Conservation (phyloP, 176 grass and related monocot genomes). For the Aegilops sharonensis region DNA sequence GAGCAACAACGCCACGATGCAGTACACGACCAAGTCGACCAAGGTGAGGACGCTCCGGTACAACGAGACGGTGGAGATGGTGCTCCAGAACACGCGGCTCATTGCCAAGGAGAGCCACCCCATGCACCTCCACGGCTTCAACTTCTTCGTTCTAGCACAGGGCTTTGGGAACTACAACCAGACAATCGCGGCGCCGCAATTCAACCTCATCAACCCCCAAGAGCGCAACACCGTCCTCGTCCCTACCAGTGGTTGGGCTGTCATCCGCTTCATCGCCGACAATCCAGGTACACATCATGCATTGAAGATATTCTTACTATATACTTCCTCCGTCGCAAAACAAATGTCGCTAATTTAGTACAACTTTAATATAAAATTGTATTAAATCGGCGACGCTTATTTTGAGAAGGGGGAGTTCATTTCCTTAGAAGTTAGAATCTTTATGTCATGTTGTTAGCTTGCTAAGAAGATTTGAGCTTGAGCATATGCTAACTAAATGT, state of each 20-base stretch:
- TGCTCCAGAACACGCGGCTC: conserved; percentile 69
- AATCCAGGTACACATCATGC: conserved; percentile 25
- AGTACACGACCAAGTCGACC: conserved; percentile 43
- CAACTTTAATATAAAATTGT: no score
- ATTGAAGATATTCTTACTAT: no score
- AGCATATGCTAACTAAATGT: neutral
- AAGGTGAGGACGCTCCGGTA: conserved; percentile 52
- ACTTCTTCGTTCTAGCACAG: conserved; percentile 72
- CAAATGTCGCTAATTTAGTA: no score
- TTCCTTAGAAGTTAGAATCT: neutral
- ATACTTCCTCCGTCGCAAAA: no score
- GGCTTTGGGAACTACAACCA: conserved; percentile 65
- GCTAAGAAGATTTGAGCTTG: neutral
- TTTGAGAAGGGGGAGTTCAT: no score
- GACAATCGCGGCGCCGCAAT: neutral
- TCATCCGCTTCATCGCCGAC: conserved; percentile 56
- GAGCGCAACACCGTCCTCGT: conserved; percentile 70
- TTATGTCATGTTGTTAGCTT: neutral
- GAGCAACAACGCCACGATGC: neutral
- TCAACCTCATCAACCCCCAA: conserved; percentile 56
- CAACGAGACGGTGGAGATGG: conserved; percentile 63
- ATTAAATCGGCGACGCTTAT: no score
- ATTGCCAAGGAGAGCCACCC: conserved; percentile 67
- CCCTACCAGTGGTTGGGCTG: conserved; percentile 53
- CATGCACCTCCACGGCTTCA: conserved; percentile 63